A percentile compares a stretch with the other conserved stretches of the same genome.
These are phyloP conservation scores for Trichoderma atroviride DNA, from an alignment of 2,329 filamentous ascomycete genomes.

Conservation along the genomic window DNA sequence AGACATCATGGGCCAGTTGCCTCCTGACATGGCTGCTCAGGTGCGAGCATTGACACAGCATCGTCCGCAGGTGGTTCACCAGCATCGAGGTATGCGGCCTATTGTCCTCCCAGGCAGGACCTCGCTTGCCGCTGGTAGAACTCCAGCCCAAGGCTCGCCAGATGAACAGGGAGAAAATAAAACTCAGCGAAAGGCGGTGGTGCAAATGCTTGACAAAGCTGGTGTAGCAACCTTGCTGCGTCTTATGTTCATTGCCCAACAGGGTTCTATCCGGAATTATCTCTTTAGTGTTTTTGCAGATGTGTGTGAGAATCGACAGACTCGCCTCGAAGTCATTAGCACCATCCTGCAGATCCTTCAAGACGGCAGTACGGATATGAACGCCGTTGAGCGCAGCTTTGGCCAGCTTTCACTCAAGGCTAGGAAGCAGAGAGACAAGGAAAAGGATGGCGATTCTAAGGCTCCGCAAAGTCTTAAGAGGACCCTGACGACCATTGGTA, in stretches of 20 bases:
- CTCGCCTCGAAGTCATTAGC: constrained; percentile 89
- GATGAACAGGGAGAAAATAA: constrained; percentile 60
- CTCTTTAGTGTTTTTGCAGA: constrained; percentile 87
- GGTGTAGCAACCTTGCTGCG: constrained; percentile 94
- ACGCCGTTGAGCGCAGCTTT: constrained; percentile 93
- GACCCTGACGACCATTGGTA: constrained; percentile 62
- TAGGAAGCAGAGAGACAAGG: constrained; percentile 72
- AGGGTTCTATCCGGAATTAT: constrained; percentile 80
- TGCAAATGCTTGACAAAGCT: constrained; percentile 96
- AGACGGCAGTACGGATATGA: constrained; percentile 90
- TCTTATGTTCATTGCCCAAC: constrained; percentile 97
- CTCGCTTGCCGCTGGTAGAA: constrained; percentile 34
- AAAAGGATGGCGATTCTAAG: constrained; percentile 63
- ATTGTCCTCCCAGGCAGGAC: constrained; percentile 38
- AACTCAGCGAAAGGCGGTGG: constrained; percentile 74
- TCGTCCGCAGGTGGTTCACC: constrained; percentile 35
- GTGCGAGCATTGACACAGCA: constrained; percentile 69
- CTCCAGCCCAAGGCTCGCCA: constrained; percentile 31
- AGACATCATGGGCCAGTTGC: constrained; percentile 79
- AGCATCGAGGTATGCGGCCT: constrained; percentile 38
- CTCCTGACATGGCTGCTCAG: constrained; percentile 83
- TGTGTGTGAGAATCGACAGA: constrained; percentile 95
- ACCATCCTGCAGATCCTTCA: constrained; percentile 91
- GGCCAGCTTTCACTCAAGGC: constrained; percentile 89
- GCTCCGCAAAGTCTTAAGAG: constrained; percentile 82